Conservation (phyloP, 257 asterid genomes). For the Avicennia marina region DNA sequence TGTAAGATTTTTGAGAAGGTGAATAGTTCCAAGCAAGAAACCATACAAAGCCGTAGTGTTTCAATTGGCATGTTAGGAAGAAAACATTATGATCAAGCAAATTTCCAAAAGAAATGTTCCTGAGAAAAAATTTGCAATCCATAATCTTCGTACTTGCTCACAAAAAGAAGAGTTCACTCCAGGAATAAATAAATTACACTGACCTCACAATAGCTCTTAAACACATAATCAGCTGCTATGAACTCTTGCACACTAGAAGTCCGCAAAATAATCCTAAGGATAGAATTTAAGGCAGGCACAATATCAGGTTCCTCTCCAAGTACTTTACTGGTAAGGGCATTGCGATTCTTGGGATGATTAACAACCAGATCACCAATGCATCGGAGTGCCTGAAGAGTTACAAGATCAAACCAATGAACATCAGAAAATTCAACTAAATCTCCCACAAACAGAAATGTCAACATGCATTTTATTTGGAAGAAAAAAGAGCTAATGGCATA, state of each 20-base stretch:
- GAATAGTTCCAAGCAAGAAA: too few species aligned
- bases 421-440: conserved; percentile 1
- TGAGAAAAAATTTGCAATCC: not conserved
- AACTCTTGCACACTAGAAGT: conserved; percentile 84
- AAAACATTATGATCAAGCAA: too few species aligned
- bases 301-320: conserved; percentile 86
- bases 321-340: conserved; percentile 67
- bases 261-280: conserved; percentile 71
- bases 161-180: conserved; percentile 1
- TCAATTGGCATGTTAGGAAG: too few species aligned
- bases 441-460: not conserved
- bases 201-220: conserved; percentile 92
- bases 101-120: too few species aligned
- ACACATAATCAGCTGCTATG: conserved; percentile 76
- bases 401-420: conserved; percentile 13
- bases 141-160: not conserved
- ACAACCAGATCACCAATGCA: conserved; percentile 79
- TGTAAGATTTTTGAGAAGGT: too few species aligned
- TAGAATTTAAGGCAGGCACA: conserved; percentile 83
- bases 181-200: conserved; percentile 23
- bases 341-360: conserved; percentile 70
- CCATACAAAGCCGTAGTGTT: too few species aligned
- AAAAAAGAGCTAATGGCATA: too few species aligned
- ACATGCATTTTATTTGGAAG: not conserved
- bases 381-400: conserved; percentile 62